Conservation (phyloP, 257 asterid species). For the Jaltomata sinuosa region DNA sequence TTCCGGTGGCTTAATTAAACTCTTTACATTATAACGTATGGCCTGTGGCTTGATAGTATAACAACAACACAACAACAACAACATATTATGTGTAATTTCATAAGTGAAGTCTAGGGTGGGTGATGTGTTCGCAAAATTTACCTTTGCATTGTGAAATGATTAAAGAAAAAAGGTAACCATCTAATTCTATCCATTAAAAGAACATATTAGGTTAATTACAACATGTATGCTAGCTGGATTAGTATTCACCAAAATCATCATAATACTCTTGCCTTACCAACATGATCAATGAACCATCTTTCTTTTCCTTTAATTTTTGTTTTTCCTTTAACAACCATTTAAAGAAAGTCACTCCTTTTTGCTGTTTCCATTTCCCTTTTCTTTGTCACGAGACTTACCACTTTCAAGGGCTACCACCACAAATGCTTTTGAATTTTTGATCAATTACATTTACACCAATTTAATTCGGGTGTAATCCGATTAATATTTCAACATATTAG, state of each 20-base stretch:
- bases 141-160: too few species aligned
- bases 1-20: too few species aligned
- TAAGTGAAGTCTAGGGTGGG: too few species aligned
- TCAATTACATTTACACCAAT: background rate
- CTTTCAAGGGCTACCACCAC: background rate
- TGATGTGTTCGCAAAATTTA: too few species aligned
- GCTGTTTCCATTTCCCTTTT: background rate
- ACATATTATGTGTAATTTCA: too few species aligned
- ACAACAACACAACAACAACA: too few species aligned
- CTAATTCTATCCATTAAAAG: background rate
- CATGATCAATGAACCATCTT: background rate
- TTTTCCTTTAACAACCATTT: too few species aligned
- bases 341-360: background rate
- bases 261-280: background rate
- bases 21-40: too few species aligned
- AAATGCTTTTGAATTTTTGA: background rate
- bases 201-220: background rate
- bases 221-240: background rate
- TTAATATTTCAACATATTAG: too few species aligned
- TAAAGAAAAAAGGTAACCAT: too few species aligned
- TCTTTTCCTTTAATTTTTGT: background rate
- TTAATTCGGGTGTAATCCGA: background rate
- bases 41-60: too few species aligned
- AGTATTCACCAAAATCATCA: too few species aligned
- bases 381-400: background rate